Base-by-base conservation (phyloP, 2,329 filamentous ascomycete species). In the Beauveria scarabaeidicola region DNA sequence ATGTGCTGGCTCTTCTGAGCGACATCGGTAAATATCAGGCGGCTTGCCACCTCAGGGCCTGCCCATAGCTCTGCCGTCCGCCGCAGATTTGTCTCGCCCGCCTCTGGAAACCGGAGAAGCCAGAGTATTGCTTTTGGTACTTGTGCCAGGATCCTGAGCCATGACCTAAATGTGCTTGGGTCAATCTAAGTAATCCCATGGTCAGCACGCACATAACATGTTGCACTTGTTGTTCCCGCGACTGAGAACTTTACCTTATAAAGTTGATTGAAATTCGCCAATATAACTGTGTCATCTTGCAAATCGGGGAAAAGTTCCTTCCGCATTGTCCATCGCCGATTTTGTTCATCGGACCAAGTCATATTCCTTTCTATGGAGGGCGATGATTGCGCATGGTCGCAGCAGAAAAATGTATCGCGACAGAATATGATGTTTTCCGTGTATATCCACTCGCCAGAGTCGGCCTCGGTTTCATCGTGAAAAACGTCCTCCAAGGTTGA, bases 241-340 rank as follows among this genome's bases (percentile, higher is more conserved):
- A 19, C 44, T 25, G 29, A 19, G 10, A 15, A 32, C 15, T 48
- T 21, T 78, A 94, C 92, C 85, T 99, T 99, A 77, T 99, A 99
- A 36, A 99, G 79, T 72, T 99, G 94, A 70, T 99, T 99, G 75
- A 99, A 99, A 73, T 99, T 99, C 7, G 91, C 94, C 61, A 99
- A 81, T 66, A 99, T 97, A 67, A 99, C 86, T 21, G 85, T 83
- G 70, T 96, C 87, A 67, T 97, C 89, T 3, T 85, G 78, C 13
- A 99, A 77, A 19, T 82, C 79, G 0, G 94, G 94, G 68, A 99
- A 99, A 43, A 99, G 75, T 66, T 95, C 86, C 69, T 92, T 95
- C 32, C 94, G 87, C 91, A 97, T 96, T 64, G 83, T 81, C 93
- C 94, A 97, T 63, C 94, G 82, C 61, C 88, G 82, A 23, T 76